These are phyloP conservation scores for Aspergillus unguis DNA, from an alignment of 2,329 filamentous ascomycete genomes.

Conservation along the genomic window DNA sequence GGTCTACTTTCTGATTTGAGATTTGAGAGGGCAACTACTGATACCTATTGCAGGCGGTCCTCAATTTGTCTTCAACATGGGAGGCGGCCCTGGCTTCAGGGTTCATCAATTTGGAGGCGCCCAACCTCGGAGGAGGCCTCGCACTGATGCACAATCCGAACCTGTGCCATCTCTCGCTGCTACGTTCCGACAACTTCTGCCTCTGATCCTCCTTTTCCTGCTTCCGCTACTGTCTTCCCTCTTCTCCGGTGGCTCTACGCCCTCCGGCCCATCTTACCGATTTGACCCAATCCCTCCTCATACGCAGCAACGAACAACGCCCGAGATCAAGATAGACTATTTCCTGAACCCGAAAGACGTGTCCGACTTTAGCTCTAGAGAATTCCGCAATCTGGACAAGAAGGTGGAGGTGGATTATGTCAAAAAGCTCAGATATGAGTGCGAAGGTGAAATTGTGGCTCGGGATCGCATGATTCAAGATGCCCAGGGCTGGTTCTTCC, in stretches of 20 bases:
- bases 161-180: slow-evolving; percentile 50
- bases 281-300: slow-evolving; percentile 73
- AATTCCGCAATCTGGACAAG: slow-evolving; percentile 72
- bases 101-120: slow-evolving; percentile 93
- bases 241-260: slow-evolving; percentile 57
- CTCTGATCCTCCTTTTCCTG: slow-evolving; percentile 84
- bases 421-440: slow-evolving; percentile 63
- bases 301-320: slow-evolving; percentile 69
- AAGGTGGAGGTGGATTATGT: slow-evolving; percentile 73
- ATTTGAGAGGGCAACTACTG: not conserved
- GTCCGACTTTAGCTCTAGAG: slow-evolving; percentile 62
- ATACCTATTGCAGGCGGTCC: slow-evolving; percentile 57
- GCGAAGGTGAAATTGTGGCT: slow-evolving; percentile 67
- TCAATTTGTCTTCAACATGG: slow-evolving; percentile 93
- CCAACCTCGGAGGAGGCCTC: slow-evolving; percentile 71
- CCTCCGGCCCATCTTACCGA: slow-evolving; percentile 66
- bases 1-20: slow-evolving; percentile 24
- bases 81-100: slow-evolving; percentile 82
- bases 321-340: slow-evolving; percentile 72
- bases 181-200: slow-evolving; percentile 71
- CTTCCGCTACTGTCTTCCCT: slow-evolving; percentile 78
- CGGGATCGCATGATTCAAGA: slow-evolving; percentile 69
- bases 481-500: slow-evolving; percentile 83
- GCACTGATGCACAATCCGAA: slow-evolving; percentile 54
- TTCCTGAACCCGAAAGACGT: slow-evolving; percentile 80